A percentile compares a stretch with the other conserved stretches of the same genome.
Evolutionary conservation across 2,329 filamentous ascomycete species (phyloP).

Genomic region (Fusarium sp.): DNA sequence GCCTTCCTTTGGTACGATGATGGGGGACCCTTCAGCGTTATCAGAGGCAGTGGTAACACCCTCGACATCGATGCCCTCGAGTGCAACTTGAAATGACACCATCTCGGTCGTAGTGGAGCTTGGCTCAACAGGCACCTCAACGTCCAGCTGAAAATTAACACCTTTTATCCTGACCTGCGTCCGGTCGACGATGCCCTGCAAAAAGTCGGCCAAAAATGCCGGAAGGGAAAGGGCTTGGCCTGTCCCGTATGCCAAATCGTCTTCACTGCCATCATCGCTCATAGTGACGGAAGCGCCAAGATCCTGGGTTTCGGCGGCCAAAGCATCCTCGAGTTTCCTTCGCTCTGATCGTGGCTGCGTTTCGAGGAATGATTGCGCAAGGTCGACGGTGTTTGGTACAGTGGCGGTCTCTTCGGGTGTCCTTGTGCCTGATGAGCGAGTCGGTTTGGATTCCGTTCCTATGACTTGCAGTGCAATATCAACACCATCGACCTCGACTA

Average conservation of each 20-base stretch:
- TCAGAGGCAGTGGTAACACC: constrained; percentile 65
- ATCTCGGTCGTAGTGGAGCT: constrained; percentile 61
- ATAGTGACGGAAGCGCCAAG: constrained; percentile 69
- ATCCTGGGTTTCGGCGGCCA: constrained; percentile 72
- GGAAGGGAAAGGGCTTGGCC: constrained; percentile 77
- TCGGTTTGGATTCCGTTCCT: constrained; percentile 46
- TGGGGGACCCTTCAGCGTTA: constrained; percentile 48
- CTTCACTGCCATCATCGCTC: constrained; percentile 72
- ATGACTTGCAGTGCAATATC: constrained; percentile 74
- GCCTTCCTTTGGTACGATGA: constrained; percentile 66
- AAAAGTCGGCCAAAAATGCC: constrained; percentile 75
- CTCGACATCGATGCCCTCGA: constrained; percentile 75
- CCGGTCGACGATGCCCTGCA: constrained; percentile 80
- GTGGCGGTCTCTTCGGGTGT: constrained; percentile 47
- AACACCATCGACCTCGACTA: constrained; percentile 84
- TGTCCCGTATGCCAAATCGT: constrained; percentile 72
- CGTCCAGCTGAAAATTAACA: constrained; percentile 74
- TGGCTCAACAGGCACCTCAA: constrained; percentile 65
- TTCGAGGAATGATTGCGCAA: constrained; percentile 83
- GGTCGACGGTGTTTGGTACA: constrained; percentile 76
- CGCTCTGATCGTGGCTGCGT: constrained; percentile 75
- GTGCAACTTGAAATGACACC: constrained; percentile 72
- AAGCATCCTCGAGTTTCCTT: constrained; percentile 74
- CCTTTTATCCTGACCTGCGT: constrained; percentile 74
- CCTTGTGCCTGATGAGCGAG: constrained; percentile 55